A percentile compares a stretch with the other conserved stretches of the same genome.
These are phyloP conservation scores for Chloranthus sessilifolius DNA, from an alignment of 164 flowering plant species.

Conservation along the genomic window DNA sequence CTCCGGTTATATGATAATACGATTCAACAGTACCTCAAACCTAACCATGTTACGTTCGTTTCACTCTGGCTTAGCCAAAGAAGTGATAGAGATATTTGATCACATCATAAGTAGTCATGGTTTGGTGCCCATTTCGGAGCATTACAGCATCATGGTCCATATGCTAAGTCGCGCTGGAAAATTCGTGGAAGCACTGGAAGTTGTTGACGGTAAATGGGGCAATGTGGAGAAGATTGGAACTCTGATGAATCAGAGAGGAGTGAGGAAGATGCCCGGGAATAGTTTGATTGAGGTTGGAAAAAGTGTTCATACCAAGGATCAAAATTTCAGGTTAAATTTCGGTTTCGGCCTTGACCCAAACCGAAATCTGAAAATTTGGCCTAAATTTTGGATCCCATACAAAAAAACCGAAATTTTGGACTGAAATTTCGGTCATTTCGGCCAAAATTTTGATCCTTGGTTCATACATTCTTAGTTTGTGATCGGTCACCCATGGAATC, in stretches of 20 bases:
- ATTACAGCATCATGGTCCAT: constrained; percentile 47
- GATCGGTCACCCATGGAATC: constrained; percentile 22
- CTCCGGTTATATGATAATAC: constrained; percentile 30
- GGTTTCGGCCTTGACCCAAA: too few relatives aligned
- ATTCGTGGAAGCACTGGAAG: constrained; percentile 35
- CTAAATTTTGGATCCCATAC: too few relatives aligned
- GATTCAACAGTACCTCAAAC: constrained; percentile 28
- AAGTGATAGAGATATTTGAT: constrained; percentile 38
- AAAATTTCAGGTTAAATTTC: too few relatives aligned
- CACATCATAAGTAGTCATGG: constrained; percentile 30
- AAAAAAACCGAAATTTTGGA: too few relatives aligned
- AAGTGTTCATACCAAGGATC: too few relatives aligned
- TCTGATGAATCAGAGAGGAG: constrained; percentile 24
- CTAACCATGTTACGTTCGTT: constrained; percentile 49
- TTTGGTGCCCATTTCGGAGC: constrained; percentile 37
- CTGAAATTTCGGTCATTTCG: too few relatives aligned
- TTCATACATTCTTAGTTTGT: constrained; percentile 27
- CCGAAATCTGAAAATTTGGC: too few relatives aligned
- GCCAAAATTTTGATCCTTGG: too few relatives aligned
- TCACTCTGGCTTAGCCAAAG: constrained; percentile 44
- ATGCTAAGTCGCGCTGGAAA: constrained; percentile 51
- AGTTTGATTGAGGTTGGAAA: constrained; percentile 33
- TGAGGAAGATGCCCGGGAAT: constrained; percentile 33
- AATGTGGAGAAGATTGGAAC: constrained; percentile 26
- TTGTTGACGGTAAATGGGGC: constrained; percentile 43